Conservation (phyloP, 345 rosid genomes). For the Salix udensis region DNA sequence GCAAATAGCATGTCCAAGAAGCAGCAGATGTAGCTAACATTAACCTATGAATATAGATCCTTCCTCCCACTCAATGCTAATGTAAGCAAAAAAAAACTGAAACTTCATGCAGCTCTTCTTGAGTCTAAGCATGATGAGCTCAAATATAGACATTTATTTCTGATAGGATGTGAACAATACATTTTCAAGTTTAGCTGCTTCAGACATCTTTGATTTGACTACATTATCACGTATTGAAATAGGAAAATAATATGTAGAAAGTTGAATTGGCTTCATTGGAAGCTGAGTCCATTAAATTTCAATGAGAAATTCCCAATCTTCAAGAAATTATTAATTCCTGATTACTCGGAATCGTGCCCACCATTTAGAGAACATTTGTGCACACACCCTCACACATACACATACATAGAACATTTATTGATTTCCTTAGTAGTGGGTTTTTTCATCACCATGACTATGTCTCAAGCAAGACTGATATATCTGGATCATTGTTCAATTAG, state of each 20-base stretch:
- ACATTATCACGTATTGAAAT: no score
- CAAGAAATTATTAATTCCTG: background rate
- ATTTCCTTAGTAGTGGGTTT: background rate
- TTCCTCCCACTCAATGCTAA: background rate
- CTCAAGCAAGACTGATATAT: background rate
- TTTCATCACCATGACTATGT: background rate
- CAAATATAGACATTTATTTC: background rate
- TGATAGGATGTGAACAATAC: no score
- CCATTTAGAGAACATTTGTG: background rate
- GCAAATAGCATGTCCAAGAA: slow-evolving; percentile 2
- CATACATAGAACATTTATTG: no score
- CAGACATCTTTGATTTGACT: no score
- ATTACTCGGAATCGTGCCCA: background rate
- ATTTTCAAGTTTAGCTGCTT: no score
- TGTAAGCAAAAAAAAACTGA: background rate
- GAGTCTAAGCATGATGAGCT: slow-evolving; percentile 9
- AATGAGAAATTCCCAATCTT: background rate
- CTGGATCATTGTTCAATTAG: background rate
- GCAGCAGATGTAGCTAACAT: background rate
- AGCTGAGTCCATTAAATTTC: no score
- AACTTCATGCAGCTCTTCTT: background rate
- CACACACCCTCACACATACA: background rate
- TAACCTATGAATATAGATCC: background rate
- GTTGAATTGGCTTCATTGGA: no score
- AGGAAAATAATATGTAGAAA: no score